Evolutionary conservation across 1,139 yeast species (phyloP).

Genomic region (Zhuliangozyma parablackwelliae): DNA sequence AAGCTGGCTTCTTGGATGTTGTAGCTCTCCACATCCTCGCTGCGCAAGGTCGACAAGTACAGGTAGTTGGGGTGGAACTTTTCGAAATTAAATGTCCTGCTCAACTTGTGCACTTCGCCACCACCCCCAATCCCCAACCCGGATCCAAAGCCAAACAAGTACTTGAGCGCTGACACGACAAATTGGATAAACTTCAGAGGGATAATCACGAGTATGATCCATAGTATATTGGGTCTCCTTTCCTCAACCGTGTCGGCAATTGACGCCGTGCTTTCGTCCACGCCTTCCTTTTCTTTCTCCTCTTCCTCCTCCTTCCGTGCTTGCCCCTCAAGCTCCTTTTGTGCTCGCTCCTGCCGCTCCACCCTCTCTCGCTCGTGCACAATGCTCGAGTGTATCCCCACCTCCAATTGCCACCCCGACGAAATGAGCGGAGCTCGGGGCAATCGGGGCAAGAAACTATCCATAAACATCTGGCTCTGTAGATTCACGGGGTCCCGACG

Average conservation of each 20-base stretch:
- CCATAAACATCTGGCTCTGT: slow-evolving; percentile 31
- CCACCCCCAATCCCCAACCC: slow-evolving; percentile 1
- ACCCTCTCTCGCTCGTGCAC: slow-evolving; percentile 13
- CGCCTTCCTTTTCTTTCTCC: slow-evolving; percentile 1
- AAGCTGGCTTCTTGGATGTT: slow-evolving; percentile 24
- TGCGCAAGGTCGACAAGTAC: slow-evolving; percentile 8
- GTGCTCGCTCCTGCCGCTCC: slow-evolving; percentile 2
- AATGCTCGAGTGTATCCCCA: slow-evolving; percentile 43
- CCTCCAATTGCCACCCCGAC: slow-evolving; percentile 40
- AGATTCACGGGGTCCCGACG: slow-evolving; percentile 17
- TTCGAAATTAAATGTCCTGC: slow-evolving; percentile 21
- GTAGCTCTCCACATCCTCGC: slow-evolving; percentile 13
- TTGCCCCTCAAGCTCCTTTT: too few species aligned
- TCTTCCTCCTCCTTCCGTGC: slow-evolving; percentile 3
- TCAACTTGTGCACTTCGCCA: slow-evolving; percentile 16
- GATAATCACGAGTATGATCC: slow-evolving; percentile 43
- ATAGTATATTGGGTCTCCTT: slow-evolving; percentile 21
- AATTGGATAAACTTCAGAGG: slow-evolving; percentile 39
- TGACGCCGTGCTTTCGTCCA: slow-evolving; percentile 5
- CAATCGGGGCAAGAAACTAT: slow-evolving; percentile 33
- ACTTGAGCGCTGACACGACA: slow-evolving; percentile 30
- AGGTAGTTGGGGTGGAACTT: slow-evolving; percentile 14
- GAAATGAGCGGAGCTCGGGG: slow-evolving; percentile 41
- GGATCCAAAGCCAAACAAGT: slow-evolving; percentile 25
- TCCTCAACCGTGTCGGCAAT: slow-evolving; percentile 1